phyloP scores from a whole-genome alignment of 2,329 filamentous ascomycete species.

The Phialophora chinensis region DNA sequence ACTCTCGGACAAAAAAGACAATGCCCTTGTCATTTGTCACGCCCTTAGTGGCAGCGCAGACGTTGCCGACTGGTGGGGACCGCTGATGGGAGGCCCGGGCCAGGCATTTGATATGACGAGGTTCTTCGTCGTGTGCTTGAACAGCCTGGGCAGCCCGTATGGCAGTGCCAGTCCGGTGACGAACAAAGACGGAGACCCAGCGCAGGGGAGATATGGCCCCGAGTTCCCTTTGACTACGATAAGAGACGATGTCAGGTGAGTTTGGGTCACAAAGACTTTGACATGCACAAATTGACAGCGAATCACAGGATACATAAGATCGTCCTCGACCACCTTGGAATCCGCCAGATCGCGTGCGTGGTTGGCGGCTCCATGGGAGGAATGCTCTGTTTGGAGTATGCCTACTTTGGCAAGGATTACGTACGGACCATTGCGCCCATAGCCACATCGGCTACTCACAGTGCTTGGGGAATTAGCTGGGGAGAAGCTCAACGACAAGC shows the following conservation, averaged over 20 bases:
- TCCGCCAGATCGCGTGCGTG: slow-evolving; percentile 60
- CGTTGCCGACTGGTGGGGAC: slow-evolving; percentile 63
- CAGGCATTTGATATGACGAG: slow-evolving; percentile 60
- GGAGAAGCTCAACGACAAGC: slow-evolving; percentile 63
- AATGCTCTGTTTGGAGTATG: slow-evolving; percentile 63
- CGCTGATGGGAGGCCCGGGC: slow-evolving; percentile 59
- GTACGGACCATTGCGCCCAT: slow-evolving; percentile 62
- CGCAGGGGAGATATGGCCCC: slow-evolving; percentile 81
- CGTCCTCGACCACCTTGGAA: slow-evolving; percentile 61
- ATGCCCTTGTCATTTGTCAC: slow-evolving; percentile 67
- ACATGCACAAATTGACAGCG: slow-evolving; percentile 25
- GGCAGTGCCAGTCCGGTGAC: slow-evolving; percentile 67
- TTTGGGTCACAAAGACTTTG: slow-evolving; percentile 15
- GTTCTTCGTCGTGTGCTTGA: slow-evolving; percentile 61
- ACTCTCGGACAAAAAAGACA: slow-evolving; percentile 62
- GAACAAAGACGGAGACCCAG: slow-evolving; percentile 77
- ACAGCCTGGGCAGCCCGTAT: slow-evolving; percentile 62
- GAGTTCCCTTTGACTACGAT: slow-evolving; percentile 97
- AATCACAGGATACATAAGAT: slow-evolving; percentile 58
- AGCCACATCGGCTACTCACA: slow-evolving; percentile 62
- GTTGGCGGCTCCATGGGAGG: slow-evolving; percentile 65
- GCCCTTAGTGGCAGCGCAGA: slow-evolving; percentile 62
- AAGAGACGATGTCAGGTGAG: slow-evolving; percentile 90
- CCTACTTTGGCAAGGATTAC: slow-evolving; percentile 73
- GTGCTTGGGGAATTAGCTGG: slow-evolving; percentile 66